phyloP scores from a whole-genome alignment of 352 stramenopile species.

The Pythium volutum region DNA sequence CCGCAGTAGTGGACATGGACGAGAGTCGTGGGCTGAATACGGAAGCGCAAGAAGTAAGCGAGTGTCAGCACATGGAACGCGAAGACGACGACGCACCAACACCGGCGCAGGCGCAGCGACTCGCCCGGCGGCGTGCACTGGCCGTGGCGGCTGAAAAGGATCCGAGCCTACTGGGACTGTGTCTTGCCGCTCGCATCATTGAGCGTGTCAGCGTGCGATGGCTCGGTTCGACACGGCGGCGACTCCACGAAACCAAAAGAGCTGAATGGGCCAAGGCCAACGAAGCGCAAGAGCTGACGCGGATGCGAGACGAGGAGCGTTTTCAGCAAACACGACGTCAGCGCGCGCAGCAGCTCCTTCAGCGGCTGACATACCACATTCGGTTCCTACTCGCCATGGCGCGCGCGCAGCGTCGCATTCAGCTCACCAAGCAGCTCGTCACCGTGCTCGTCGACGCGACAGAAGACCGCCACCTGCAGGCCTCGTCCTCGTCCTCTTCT shows the following conservation, averaged over 20 bases:
- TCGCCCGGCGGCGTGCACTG: conserved; percentile 14
- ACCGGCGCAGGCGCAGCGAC: conserved; percentile 17
- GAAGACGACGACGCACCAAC: conserved; percentile 37
- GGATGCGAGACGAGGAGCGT: conserved; percentile 4
- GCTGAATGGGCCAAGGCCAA: neutral
- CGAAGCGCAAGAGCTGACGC: conserved; percentile 3
- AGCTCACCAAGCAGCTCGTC: conserved; percentile 42
- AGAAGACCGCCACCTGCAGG: conserved; percentile 29
- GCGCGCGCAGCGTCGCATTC: conserved; percentile 25
- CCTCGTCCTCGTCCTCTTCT: neutral
- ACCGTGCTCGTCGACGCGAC: conserved; percentile 33
- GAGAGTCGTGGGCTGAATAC: too few species aligned
- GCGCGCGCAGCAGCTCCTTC: conserved; percentile 18
- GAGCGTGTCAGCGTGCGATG: conserved; percentile 26
- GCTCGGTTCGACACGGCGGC: conserved; percentile 5
- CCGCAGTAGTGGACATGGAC: neutral
- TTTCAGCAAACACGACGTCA: neutral
- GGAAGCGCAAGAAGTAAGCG: too few species aligned
- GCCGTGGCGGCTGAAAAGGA: neutral
- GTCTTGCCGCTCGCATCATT: conserved; percentile 37
- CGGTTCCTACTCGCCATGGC: conserved; percentile 39
- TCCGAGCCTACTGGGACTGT: conserved; percentile 21
- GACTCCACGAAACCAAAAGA: neutral
- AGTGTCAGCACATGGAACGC: conserved; percentile 26
- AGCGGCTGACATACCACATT: conserved; percentile 27